Evolutionary conservation across 768 basidiomycete species (phyloP).

Genomic region (Leccinum sublutescens): DNA sequence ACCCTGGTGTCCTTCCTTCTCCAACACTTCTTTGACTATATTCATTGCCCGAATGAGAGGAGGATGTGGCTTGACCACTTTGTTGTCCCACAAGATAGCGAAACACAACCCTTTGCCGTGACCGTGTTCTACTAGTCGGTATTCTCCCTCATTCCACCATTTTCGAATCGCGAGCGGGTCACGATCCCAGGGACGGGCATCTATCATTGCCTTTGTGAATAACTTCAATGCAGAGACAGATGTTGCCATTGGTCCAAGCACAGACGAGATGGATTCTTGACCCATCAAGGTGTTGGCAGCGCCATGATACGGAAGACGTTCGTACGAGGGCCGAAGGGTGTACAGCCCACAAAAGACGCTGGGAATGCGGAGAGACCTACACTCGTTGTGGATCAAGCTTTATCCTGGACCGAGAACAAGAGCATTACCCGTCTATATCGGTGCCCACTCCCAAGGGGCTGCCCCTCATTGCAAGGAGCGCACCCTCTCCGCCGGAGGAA

Average conservation of each 20-base stretch:
- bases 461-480: conserved; percentile 56
- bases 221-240: conserved; percentile 61
- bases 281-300: conserved; percentile 67
- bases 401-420: neutral
- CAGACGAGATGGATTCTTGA: conserved; percentile 69
- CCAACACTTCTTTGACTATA: conserved; percentile 54
- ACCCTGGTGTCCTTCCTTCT: conserved; percentile 69
- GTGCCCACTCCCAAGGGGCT: conserved; percentile 68
- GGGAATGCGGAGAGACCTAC: conserved; percentile 73
- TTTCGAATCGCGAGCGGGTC: conserved; percentile 63
- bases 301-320: conserved; percentile 69
- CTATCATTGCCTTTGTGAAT: conserved; percentile 44
- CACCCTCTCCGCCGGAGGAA: conserved; percentile 86
- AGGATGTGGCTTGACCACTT: conserved; percentile 56
- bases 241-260: conserved; percentile 69
- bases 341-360: conserved; percentile 69
- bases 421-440: conserved; percentile 69
- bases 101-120: conserved; percentile 51
- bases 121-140: conserved; percentile 59
- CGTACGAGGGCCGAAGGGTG: conserved; percentile 68
- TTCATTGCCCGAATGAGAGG: conserved; percentile 64
- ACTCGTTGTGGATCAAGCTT: neutral
- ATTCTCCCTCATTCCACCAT: conserved; percentile 59
- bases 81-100: conserved; percentile 68
- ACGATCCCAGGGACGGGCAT: conserved; percentile 55